Base-by-base conservation (phyloP, 805 yeast genomes). In the Pichia kluyveri region DNA sequence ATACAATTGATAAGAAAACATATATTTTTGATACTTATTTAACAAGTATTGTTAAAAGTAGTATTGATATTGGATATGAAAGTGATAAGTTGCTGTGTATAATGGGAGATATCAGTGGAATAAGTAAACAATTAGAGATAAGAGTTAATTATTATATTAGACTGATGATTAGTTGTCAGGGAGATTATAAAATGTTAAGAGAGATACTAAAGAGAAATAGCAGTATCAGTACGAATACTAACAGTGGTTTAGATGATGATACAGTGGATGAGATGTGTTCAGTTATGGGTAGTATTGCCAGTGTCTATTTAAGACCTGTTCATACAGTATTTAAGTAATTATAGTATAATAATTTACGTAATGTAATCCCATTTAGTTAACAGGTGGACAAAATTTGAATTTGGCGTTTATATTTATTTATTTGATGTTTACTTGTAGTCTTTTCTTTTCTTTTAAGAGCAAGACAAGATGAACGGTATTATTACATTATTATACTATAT, bases 281-380 rank as follows among this genome's bases (percentile, higher is more conserved):
- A 5, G 44, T 34, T 9, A 37, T 47, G 19, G 50, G 47, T 2
- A 40, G 38, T 26, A 37, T 47, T 18, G 46, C 50, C 2, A 34
- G 44, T 41, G 32, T 47, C 5, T 47, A 47, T 27, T 34, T 47
- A 11, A 44, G 50, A 14, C 37, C 27, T 8, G 46, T 47, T 14
- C 44, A 41, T 5, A 18, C 34, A 31, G 39, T 47, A 2, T 42
- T 41, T n/a, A 30, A 44, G 2, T 30, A 9, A 5, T 30, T n/a
- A n/a, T n/a, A n/a, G 9, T 30, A 9, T 30, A 30, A 4, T 4
- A 9, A 5, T 30, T 30, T 11, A 30, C 12, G 9, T 11, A 30
- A 9, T 30, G n/a, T n/a, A n/a, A n/a, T n/a, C n/a, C n/a, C 12
- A 4, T 30, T 30, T 30, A 30, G 3, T 30, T 23, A 23, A 23